Evolutionary conservation across 139 green algal genomes (phyloP), one percentile per base, ranked within the genome.

Genomic region (Tetraselmis striata): DNA sequence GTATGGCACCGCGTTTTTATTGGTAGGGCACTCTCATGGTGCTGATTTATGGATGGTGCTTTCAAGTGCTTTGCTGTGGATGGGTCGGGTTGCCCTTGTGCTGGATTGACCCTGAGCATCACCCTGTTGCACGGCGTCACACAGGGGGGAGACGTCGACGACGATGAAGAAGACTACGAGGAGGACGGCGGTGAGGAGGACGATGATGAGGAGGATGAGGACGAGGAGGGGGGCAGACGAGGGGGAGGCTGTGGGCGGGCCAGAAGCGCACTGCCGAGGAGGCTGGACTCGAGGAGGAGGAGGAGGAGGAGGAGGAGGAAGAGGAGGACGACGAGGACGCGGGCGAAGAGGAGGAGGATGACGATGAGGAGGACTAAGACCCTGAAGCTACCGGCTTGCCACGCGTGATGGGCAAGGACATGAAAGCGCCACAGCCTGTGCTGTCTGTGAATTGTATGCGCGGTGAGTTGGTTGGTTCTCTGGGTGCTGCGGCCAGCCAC

Each of bases 301-400:
- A 81, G 77, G 77, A 81, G 32, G 77, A 81, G 23, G 81, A 85
- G 22, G 81, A 85, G 24, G 81, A 76, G 5, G 77, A 87, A 30
- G 83, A 87, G 26, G 81, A 87, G 28, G 82, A 87, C 1, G 83
- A 87, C 28, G 59, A 83, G 18, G 83, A 86, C 23, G 80, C 86
- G 28, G 80, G 27, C 2, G 83, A 87, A 27, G n/a, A 26, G n/a
- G 30, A 87, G 23, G 82, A 87, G 45, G 5, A 29, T n/a, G 81
- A 84, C 2, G 83, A 84, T 24, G 77, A 85, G 76, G 81, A 84
- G 24, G 78, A 75, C 29, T 28, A 30, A 32, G 78, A 84, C 32
- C n/a, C n/a, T 2, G 29, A 82, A 23, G 81, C n/a, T n/a, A n/a
- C n/a, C n/a, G n/a, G n/a, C n/a, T n/a, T n/a, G n/a, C n/a, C n/a